Percentiles rank a stretch among this genome's conserved stretches.
phyloP scores from a whole-genome alignment of 2,329 filamentous ascomycete genomes.

The Venturia nashicola region DNA sequence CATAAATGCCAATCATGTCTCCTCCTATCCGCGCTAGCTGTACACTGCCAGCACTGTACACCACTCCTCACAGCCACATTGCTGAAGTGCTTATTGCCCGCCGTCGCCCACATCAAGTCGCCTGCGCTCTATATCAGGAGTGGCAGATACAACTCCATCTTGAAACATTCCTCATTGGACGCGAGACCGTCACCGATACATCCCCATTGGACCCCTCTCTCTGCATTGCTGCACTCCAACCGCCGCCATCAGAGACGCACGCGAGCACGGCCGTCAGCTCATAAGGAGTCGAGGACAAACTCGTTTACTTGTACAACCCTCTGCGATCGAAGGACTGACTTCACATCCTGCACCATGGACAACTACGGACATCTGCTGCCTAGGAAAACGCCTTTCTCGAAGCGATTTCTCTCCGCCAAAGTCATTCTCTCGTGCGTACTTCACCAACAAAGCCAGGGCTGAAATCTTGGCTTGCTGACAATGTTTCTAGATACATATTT shows the following conservation, averaged over 20 bases:
- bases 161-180: neutral
- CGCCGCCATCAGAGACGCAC: neutral
- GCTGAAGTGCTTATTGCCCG: neutral
- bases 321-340: neutral
- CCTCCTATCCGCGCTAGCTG: neutral
- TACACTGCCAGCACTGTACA: neutral
- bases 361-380: constrained; percentile 7
- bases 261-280: neutral
- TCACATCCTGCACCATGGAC: constrained; percentile 11
- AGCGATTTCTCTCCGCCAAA: constrained; percentile 36
- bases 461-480: constrained; percentile 14
- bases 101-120: no score
- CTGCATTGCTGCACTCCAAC: neutral
- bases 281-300: neutral
- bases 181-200: neutral
- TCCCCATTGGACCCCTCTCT: neutral
- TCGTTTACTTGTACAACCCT: neutral
- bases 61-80: neutral
- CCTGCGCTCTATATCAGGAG: neutral
- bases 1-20: neutral
- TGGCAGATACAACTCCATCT: neutral
- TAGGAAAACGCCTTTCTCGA: constrained; percentile 40
- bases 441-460: neutral
- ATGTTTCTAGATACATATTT: constrained; percentile 36
- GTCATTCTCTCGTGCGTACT: constrained; percentile 39